These are phyloP conservation scores for Penicillium ucsense DNA, from an alignment of 495 filamentous ascomycete species.

Conservation along the genomic window DNA sequence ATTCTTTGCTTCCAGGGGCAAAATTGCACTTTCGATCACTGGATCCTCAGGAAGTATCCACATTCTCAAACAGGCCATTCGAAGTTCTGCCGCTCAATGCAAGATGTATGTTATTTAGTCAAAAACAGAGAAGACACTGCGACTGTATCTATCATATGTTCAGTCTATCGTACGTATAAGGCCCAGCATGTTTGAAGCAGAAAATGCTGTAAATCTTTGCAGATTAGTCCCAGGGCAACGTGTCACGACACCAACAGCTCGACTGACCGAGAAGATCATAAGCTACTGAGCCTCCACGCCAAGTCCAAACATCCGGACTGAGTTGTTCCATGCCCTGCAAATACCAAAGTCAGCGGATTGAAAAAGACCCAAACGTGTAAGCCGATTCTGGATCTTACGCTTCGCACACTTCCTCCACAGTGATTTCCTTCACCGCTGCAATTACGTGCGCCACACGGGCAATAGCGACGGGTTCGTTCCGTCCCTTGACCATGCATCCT, in stretches of 20 bases:
- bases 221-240: not conserved
- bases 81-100: no score
- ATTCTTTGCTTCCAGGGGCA: no score
- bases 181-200: no score
- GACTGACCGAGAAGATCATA: not conserved
- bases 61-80: no score
- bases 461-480: conserved; percentile 85
- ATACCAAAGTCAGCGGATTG: conserved; percentile 9
- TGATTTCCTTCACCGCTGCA: conserved; percentile 70
- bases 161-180: no score
- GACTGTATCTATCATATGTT: no score
- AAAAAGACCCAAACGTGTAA: no score
- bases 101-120: no score
- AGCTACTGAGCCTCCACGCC: conserved; percentile 29
- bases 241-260: not conserved
- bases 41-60: no score
- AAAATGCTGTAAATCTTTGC: no score
- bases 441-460: conserved; percentile 77
- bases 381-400: conserved; percentile 40
- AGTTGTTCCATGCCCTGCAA: conserved; percentile 67
- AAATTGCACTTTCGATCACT: no score
- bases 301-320: conserved; percentile 67
- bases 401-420: conserved; percentile 73
- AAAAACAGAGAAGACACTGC: no score
- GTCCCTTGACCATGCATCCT: conserved; percentile 76